A percentile compares a stretch with the other conserved stretches of the same genome.
Evolutionary conservation across 192 early-diverging fungal genomes (phyloP).

Genomic region (Gaertneriomyces sp.): DNA sequence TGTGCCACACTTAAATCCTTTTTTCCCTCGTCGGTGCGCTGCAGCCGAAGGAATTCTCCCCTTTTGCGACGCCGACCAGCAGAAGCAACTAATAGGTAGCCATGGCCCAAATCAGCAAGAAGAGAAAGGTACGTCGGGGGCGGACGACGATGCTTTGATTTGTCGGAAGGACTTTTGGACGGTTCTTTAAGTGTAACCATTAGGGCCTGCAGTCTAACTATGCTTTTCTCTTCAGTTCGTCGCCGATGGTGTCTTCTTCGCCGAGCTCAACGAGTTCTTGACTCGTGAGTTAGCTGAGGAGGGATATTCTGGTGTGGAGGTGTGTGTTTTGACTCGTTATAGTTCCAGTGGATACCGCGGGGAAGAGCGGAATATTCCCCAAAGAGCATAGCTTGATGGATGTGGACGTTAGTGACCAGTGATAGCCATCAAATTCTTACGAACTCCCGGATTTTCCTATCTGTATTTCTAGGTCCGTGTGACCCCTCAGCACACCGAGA

Average conservation of each 20-base stretch:
- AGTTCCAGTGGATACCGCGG: no score
- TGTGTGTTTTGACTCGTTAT: no score
- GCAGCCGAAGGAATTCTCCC: not conserved
- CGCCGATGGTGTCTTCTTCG: slow-evolving; percentile 99
- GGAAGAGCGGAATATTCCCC: no score
- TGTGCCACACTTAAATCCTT: no score
- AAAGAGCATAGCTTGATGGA: no score
- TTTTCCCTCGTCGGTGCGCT: no score
- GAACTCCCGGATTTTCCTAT: no score
- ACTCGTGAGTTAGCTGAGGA: slow-evolving; percentile 94
- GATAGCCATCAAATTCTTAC: no score
- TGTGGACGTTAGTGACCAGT: no score
- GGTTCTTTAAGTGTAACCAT: not conserved
- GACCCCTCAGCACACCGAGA: slow-evolving; percentile 97
- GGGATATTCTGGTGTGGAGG: slow-evolving; percentile 98
- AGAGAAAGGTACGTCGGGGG: slow-evolving; percentile 57
- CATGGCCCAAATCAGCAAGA: slow-evolving; percentile 64
- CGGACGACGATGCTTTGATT: not conserved
- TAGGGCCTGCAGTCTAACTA: not conserved
- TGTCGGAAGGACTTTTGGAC: slow-evolving; percentile 7
- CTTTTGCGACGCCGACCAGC: slow-evolving; percentile 1
- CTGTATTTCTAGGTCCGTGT: slow-evolving; percentile 69
- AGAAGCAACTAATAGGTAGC: not conserved
- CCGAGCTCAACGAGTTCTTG: slow-evolving; percentile 99
- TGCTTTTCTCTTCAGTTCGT: slow-evolving; percentile 67